Evolutionary conservation across 2,329 filamentous ascomycete species (phyloP).

Genomic region (Chaetomiaceae sp.): DNA sequence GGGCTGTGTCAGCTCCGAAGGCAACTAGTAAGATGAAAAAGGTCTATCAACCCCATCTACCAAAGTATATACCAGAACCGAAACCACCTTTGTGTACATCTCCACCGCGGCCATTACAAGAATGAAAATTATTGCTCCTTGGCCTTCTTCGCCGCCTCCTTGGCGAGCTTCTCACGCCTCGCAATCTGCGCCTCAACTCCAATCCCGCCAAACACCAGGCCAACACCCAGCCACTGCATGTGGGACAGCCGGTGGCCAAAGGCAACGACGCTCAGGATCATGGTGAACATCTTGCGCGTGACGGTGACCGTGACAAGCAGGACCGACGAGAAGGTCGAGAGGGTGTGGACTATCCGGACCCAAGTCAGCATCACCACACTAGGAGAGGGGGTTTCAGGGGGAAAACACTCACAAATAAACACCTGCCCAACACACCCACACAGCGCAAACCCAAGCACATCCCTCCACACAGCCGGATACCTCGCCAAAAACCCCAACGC

Average conservation of each 20-base stretch:
- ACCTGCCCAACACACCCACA: slow-evolving; percentile 93
- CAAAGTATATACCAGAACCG: neutral
- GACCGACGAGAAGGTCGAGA: slow-evolving; percentile 86
- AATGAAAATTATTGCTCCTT: slow-evolving; percentile 26
- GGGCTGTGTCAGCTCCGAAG: too few species aligned
- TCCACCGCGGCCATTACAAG: neutral
- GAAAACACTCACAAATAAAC: slow-evolving; percentile 69
- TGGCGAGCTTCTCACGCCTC: slow-evolving; percentile 75
- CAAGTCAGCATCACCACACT: neutral
- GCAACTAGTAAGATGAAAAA: too few species aligned
- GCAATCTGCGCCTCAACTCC: slow-evolving; percentile 83
- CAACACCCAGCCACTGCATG: slow-evolving; percentile 95
- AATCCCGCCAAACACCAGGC: slow-evolving; percentile 90
- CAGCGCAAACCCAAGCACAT: slow-evolving; percentile 83
- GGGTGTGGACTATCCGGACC: slow-evolving; percentile 65
- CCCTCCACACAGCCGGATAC: slow-evolving; percentile 77
- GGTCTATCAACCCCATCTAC: neutral
- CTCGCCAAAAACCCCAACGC: slow-evolving; percentile 75
- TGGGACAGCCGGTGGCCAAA: slow-evolving; percentile 81
- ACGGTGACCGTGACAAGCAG: slow-evolving; percentile 95
- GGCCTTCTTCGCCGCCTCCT: slow-evolving; percentile 60
- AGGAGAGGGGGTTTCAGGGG: neutral
- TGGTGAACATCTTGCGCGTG: slow-evolving; percentile 97
- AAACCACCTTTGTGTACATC: neutral
- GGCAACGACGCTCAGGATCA: slow-evolving; percentile 92